phyloP scores from a whole-genome alignment of 768 basidiomycete genomes.

The Phlebiopsis flavidoalba region DNA sequence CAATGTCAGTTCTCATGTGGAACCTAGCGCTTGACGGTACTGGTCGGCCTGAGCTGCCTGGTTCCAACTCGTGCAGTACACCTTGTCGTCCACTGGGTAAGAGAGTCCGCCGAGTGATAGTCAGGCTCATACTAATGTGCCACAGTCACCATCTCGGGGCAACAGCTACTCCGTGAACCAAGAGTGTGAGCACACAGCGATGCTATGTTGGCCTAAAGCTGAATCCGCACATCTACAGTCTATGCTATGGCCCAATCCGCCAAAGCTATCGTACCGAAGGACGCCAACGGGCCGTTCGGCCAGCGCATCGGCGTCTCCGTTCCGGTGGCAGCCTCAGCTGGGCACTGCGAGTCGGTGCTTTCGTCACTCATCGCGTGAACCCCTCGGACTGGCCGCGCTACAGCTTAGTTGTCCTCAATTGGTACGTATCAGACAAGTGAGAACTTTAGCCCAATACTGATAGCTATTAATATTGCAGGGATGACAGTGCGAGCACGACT shows the following conservation, averaged over 20 bases:
- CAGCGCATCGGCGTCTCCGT: constrained; percentile 63
- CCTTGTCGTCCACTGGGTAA: constrained; percentile 55
- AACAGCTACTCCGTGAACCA: constrained; percentile 58
- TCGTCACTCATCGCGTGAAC: constrained; percentile 49
- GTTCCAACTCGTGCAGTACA: constrained; percentile 56
- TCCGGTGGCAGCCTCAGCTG: constrained; percentile 47
- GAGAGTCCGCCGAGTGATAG: not conserved
- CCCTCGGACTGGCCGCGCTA: constrained; percentile 58
- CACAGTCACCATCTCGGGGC: constrained; percentile 51
- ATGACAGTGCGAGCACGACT: constrained; percentile 42
- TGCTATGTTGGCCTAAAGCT: constrained; percentile 1
- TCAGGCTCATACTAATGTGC: not conserved
- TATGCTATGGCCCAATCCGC: constrained; percentile 73
- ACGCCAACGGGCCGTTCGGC: constrained; percentile 61
- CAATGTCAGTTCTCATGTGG: constrained; percentile 47
- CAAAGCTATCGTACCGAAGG: constrained; percentile 67
- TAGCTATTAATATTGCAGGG: constrained; percentile 21
- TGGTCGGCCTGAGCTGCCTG: constrained; percentile 60
- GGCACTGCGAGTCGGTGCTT: constrained; percentile 62
- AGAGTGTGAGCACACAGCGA: constrained; percentile 45
- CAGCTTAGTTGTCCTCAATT: constrained; percentile 71
- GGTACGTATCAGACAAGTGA: constrained; percentile 19
- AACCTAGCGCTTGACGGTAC: constrained; percentile 61
- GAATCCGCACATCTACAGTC: constrained; percentile 29
- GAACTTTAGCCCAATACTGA: not conserved